Conservation (phyloP, 176 grass and related monocot species). For the Avena sativa region DNA sequence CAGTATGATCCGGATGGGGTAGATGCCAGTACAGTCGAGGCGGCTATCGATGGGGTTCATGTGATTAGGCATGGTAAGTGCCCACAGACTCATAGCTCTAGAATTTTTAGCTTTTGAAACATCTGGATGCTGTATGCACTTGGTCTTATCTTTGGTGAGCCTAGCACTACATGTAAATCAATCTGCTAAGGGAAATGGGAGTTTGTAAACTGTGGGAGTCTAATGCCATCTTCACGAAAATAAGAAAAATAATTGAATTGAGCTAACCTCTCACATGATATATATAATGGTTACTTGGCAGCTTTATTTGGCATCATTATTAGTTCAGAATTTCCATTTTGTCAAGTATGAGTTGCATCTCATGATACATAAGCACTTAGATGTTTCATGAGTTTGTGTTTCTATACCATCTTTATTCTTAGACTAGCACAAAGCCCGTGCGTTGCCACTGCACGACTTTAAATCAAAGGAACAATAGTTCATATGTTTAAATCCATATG, state of each 20-base stretch:
- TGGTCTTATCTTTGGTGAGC: background rate
- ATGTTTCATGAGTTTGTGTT: background rate
- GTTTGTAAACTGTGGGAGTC: background rate
- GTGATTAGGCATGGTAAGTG: conserved; percentile 94
- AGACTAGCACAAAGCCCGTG: too few relatives aligned
- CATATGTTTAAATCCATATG: too few relatives aligned
- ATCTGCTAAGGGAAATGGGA: conserved; percentile 24
- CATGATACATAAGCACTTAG: background rate
- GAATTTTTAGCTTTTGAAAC: background rate
- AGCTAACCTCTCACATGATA: conserved; percentile 34
- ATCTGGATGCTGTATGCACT: background rate
- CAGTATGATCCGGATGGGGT: conserved; percentile 85
- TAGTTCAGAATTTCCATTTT: conserved; percentile 1
- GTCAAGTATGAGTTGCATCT: conserved; percentile 2
- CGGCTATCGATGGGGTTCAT: conserved; percentile 73
- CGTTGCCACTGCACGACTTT: too few relatives aligned
- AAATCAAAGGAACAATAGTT: too few relatives aligned
- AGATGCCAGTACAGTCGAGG: conserved; percentile 71
- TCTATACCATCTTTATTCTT: conserved; percentile 2
- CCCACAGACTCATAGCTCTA: background rate
- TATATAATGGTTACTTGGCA: conserved; percentile 7
- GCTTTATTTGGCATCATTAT: background rate
- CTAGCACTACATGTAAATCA: background rate
- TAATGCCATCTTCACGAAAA: background rate
- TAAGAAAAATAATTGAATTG: conserved; percentile 14